Conservation (phyloP, 2,329 filamentous ascomycete species). For the Sordariomycetes sp. region DNA sequence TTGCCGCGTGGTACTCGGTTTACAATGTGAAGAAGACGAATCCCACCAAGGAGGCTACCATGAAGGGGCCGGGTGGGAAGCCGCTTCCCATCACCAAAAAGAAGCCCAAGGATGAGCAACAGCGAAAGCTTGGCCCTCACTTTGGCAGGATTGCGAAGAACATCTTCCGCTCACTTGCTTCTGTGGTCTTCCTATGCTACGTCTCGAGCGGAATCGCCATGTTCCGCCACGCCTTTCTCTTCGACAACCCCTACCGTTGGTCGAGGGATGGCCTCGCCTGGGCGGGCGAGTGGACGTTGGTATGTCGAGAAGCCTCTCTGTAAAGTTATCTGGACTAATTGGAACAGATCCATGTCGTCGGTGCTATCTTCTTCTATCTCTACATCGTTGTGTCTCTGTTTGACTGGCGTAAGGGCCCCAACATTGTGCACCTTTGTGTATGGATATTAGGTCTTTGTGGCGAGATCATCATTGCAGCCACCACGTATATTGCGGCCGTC, state of each 20-base stretch:
- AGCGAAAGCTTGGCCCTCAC: constrained; percentile 35
- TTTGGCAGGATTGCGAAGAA: constrained; percentile 60
- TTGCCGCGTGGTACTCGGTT: constrained; percentile 43
- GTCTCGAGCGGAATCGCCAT: constrained; percentile 65
- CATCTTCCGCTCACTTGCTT: constrained; percentile 67
- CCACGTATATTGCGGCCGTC: constrained; percentile 60
- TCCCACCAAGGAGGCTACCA: constrained; percentile 33
- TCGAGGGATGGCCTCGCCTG: constrained; percentile 45
- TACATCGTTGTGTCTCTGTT: constrained; percentile 80
- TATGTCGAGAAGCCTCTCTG: constrained; percentile 32
- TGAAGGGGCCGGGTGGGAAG: constrained; percentile 79
- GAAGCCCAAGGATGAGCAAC: constrained; percentile 37
- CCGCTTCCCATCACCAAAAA: constrained; percentile 65
- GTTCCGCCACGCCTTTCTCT: constrained; percentile 60
- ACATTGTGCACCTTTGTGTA: constrained; percentile 66
- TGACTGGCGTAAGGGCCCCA: constrained; percentile 75
- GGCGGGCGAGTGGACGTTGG: constrained; percentile 70
- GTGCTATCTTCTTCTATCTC: constrained; percentile 78
- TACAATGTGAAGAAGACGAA: constrained; percentile 40
- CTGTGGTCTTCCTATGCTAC: constrained; percentile 64
- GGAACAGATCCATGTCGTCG: constrained; percentile 70
- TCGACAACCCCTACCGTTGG: constrained; percentile 27
- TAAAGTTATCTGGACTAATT: constrained; percentile 1
- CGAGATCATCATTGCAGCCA: constrained; percentile 63
- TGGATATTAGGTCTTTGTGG: constrained; percentile 68